A percentile compares a stretch with the other conserved stretches of the same genome.
Evolutionary conservation across 2,329 filamentous ascomycete species (phyloP).

Genomic region (Clarireedia hainanense): DNA sequence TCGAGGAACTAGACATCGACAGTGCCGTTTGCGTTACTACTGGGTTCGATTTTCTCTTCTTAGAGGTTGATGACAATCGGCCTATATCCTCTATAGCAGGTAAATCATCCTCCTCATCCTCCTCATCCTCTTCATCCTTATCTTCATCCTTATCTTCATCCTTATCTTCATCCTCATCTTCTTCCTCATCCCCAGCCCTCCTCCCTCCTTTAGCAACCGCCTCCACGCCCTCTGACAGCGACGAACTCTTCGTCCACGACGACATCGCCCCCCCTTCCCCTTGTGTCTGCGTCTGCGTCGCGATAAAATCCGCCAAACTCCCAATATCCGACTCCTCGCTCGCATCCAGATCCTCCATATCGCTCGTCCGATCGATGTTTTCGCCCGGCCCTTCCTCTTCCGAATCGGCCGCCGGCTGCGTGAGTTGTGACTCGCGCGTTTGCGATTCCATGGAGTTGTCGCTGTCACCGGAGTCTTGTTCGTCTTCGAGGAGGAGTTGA

Average conservation of each 20-base stretch:
- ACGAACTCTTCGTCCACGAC: not conserved
- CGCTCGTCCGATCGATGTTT: slow-evolving; percentile 5
- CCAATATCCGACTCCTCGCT: slow-evolving; percentile 5
- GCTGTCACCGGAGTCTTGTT: not conserved
- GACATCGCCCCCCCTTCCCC: not conserved
- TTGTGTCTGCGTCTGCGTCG: not conserved
- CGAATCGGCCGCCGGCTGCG: slow-evolving; percentile 2
- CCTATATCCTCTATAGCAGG: slow-evolving; percentile 10
- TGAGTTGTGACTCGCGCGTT: slow-evolving; percentile 5
- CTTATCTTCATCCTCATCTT: not conserved
- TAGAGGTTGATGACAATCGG: not conserved
- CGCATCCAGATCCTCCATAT: slow-evolving; percentile 7
- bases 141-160: slow-evolving; percentile 29
- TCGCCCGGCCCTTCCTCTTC: slow-evolving; percentile 9
- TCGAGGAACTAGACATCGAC: too few species aligned
- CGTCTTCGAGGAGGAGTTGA: not conserved
- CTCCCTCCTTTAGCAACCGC: not conserved
- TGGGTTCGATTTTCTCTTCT: not conserved
- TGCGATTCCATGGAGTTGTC: slow-evolving; percentile 3
- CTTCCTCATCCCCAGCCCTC: not conserved
- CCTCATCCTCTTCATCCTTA: slow-evolving; percentile 34
- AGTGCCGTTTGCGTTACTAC: too few species aligned
- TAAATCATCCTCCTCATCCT: slow-evolving; percentile 28
- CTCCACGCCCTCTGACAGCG: not conserved
- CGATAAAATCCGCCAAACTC: slow-evolving; percentile 5